These are phyloP conservation scores for Daedaleopsis sinensis DNA, from an alignment of 768 basidiomycete species.

Conservation along the genomic window DNA sequence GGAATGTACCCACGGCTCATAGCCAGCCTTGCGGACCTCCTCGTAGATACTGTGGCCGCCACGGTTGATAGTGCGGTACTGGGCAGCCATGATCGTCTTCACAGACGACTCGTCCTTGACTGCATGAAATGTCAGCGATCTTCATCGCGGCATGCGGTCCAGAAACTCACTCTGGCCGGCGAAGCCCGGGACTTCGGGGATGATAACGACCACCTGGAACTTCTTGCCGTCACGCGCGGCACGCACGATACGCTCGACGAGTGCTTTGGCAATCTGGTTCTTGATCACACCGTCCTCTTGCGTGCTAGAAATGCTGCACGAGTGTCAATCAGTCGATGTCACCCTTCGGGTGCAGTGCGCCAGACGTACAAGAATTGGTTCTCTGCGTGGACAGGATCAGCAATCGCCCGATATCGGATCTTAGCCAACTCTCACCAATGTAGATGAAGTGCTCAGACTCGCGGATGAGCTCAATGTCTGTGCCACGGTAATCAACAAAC, in stretches of 20 bases:
- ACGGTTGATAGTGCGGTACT: conserved; percentile 88
- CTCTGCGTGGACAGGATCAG: conserved; percentile 38
- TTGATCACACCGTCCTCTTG: conserved; percentile 58
- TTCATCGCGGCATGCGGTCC: not conserved
- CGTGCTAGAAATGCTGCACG: conserved; percentile 74
- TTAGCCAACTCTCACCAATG: conserved; percentile 62
- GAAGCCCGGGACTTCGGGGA: conserved; percentile 93
- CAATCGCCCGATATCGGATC: not conserved
- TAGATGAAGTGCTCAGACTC: conserved; percentile 91
- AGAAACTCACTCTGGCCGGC: conserved; percentile 49
- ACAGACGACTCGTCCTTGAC: conserved; percentile 65
- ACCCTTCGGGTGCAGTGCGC: no score
- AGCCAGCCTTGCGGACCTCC: conserved; percentile 72
- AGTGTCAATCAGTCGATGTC: not conserved
- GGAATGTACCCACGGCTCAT: conserved; percentile 58
- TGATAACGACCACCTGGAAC: conserved; percentile 86
- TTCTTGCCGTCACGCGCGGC: conserved; percentile 71
- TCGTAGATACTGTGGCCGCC: conserved; percentile 89
- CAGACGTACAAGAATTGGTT: conserved; percentile 85
- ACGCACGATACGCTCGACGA: conserved; percentile 84
- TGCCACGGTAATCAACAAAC: conserved; percentile 2
- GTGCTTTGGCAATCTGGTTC: conserved; percentile 82
- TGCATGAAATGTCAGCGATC: conserved; percentile 36
- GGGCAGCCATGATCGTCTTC: conserved; percentile 86
- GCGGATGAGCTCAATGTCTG: conserved; percentile 78